Evolutionary conservation across 164 flowering plant genomes (phyloP), one percentile per base, ranked within the genome.

Genomic region (Platanus orientalis): DNA sequence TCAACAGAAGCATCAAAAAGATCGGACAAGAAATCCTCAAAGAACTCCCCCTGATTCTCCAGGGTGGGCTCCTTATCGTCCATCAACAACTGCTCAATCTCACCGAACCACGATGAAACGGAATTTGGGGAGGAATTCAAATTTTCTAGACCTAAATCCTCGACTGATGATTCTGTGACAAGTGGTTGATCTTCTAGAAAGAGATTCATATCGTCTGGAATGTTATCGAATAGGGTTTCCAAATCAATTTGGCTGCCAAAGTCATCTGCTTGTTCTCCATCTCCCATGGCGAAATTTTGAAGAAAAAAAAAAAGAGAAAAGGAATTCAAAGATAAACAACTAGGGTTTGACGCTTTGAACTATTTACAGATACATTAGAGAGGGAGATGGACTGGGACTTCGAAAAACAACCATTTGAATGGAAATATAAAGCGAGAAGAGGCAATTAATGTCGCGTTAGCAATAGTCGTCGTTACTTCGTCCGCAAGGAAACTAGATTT

Each of bases 11-110:
- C 61, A 49, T 77, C 78, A 5, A 61, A 68, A 2, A 81, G 57
- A 10, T 71, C 83, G 0, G 78, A 61, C 60, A 83, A 52, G 57
- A 81, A 75, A 7, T 68, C 65, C 24, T 71, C 56, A 29, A 9
- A 55, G 1, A 58, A 58, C 14, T 66, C 69, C n/a, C 23, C 68
- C 21, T 21, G 58, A 44, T 52, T 23, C 2, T 34, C 54, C 7
- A 49, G 34, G 2, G 29, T 30, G 0, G 32, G 25, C 3, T 49
- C 69, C 11, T 30, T 48, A 11, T 71, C 82, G 25, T 83, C 92
- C 78, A 87, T 79, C 50, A 87, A 59, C 32, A 75, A 7, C 57
- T 69, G 69, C 73, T 79, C 87, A 21, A 84, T 56, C 44, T 78
- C 76, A 4, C 69, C 66, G 29, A 79, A 64, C 73, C 70, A 75